Conservation (phyloP, 306 rosid genomes). For the Astragalus membranaceus region DNA sequence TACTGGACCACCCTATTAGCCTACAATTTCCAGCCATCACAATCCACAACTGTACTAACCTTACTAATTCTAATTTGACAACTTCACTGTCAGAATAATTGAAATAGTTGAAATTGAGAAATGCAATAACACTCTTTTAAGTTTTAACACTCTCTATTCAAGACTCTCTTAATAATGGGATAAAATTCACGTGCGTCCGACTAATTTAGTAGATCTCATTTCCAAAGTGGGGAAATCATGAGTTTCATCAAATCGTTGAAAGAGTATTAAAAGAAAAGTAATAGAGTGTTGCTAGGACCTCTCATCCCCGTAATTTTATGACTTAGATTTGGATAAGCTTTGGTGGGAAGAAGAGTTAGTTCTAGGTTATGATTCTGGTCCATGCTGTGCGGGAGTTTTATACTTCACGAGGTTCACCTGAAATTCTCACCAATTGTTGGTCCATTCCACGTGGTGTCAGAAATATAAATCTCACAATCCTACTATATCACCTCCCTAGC, state of each 20-base stretch:
- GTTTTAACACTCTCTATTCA: too few species aligned
- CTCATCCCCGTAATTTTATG: too few species aligned
- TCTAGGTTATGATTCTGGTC: slow-evolving; percentile 20
- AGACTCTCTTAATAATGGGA: too few species aligned
- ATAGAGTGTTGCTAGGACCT: too few species aligned
- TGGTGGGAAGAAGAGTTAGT: not conserved
- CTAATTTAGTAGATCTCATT: too few species aligned
- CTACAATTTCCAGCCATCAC: slow-evolving; percentile 17
- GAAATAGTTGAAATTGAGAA: not conserved
- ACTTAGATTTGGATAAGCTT: slow-evolving; percentile 25
- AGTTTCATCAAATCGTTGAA: too few species aligned
- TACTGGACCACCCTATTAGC: slow-evolving; percentile 49
- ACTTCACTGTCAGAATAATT: not conserved
- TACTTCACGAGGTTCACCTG: slow-evolving; percentile 31
- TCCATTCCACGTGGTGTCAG: slow-evolving; percentile 27
- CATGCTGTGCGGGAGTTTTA: slow-evolving; percentile 12
- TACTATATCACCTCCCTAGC: not conserved
- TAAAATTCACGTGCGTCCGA: too few species aligned
- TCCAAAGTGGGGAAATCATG: too few species aligned
- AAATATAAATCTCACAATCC: slow-evolving; percentile 17
- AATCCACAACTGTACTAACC: slow-evolving; percentile 24
- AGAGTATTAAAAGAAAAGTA: too few species aligned
- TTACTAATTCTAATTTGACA: not conserved
- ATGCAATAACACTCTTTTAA: too few species aligned
- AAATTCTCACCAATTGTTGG: slow-evolving; percentile 26